A percentile compares a stretch with the other conserved stretches of the same genome.
phyloP scores from a whole-genome alignment of 805 yeast genomes.

The Myxozyma neglecta region DNA sequence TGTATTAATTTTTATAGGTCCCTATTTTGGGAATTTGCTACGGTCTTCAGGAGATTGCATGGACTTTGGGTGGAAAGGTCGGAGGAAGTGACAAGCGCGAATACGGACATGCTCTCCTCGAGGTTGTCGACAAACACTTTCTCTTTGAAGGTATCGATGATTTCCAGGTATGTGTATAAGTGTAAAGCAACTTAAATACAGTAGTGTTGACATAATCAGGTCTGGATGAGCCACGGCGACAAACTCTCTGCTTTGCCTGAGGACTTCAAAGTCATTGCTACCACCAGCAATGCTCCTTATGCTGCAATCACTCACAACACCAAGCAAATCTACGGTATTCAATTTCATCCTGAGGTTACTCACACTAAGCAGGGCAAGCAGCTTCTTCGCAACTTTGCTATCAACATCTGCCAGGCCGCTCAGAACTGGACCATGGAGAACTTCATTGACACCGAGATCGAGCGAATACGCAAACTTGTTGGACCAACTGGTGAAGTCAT shows the following conservation, averaged over 20 bases:
- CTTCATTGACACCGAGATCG: constrained; percentile 94
- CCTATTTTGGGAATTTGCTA: constrained; percentile 98
- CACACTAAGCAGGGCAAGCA: constrained; percentile 90
- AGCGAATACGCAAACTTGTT: constrained; percentile 83
- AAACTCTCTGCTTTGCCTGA: constrained; percentile 86
- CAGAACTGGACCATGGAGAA: constrained; percentile 98
- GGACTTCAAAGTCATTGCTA: constrained; percentile 85
- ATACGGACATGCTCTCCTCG: constrained; percentile 92
- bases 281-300: constrained; percentile 90
- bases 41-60: constrained; percentile 98
- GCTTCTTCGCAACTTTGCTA: constrained; percentile 88
- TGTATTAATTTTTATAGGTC: constrained; percentile 37
- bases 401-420: constrained; percentile 77
- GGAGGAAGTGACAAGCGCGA: constrained; percentile 97
- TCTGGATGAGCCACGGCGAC: constrained; percentile 99
- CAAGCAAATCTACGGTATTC: constrained; percentile 85
- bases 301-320: constrained; percentile 84
- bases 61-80: constrained; percentile 89
- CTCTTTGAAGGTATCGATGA: constrained; percentile 87
- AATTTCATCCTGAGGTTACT: constrained; percentile 98
- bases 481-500: constrained; percentile 98
- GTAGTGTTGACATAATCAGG: constrained; percentile 44
- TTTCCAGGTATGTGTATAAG: constrained; percentile 52
- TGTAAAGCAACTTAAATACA: not conserved
- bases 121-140: constrained; percentile 57